Conservation (phyloP, 1,284 basidiomycete species). For the Tilletiaria anomala region DNA sequence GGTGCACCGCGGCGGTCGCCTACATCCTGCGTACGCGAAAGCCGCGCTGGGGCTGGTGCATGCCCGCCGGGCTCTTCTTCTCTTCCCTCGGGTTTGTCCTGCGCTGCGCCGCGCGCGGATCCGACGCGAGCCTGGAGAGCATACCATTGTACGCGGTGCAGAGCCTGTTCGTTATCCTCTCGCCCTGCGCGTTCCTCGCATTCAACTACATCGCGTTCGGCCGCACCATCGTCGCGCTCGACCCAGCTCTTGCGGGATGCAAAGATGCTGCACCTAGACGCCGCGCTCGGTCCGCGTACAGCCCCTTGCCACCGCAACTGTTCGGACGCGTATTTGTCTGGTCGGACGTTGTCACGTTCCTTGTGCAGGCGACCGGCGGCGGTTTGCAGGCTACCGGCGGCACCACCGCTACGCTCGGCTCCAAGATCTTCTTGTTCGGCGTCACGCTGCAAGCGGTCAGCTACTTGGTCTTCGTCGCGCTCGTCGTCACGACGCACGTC, state of each 20-base stretch:
- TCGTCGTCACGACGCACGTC: constrained; percentile 2
- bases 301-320: constrained; percentile 16
- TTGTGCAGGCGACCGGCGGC: constrained; percentile 9
- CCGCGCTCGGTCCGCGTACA: constrained; percentile 8
- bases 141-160: no score
- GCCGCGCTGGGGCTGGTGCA: no score
- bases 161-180: constrained; percentile 19
- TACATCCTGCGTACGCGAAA: no score
- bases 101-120: no score
- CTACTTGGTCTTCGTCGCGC: constrained; percentile 15
- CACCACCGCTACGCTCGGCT: constrained; percentile 7
- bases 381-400: constrained; percentile 7
- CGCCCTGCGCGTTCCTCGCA: constrained; percentile 18
- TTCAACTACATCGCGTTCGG: constrained; percentile 30
- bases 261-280: constrained; percentile 7
- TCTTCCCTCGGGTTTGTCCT: no score
- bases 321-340: constrained; percentile 27
- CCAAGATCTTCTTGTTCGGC: constrained; percentile 19
- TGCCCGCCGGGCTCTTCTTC: no score
- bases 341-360: constrained; percentile 23
- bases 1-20: no score
- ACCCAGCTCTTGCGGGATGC: no score
- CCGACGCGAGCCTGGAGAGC: no score
- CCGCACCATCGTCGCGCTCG: constrained; percentile 12
- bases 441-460: constrained; percentile 15